A percentile compares a stretch with the other conserved stretches of the same genome.
These are phyloP conservation scores for Meira nashicola DNA, from an alignment of 1,284 basidiomycete species.

Conservation along the genomic window DNA sequence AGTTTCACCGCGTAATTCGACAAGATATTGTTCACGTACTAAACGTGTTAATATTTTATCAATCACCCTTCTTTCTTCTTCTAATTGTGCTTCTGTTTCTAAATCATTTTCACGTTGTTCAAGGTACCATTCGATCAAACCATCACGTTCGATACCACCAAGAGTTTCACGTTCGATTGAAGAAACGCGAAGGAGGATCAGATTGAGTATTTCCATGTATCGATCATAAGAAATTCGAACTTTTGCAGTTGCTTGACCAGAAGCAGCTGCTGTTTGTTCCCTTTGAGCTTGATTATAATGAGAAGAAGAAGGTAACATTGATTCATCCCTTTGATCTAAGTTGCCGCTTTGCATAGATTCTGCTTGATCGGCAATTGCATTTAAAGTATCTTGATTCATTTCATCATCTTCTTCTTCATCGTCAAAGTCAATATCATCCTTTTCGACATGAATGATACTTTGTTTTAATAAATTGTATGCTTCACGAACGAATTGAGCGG, in stretches of 20 bases:
- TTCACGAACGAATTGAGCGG: conserved; percentile 85
- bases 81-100: conserved; percentile 79
- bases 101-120: conserved; percentile 72
- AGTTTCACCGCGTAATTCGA: conserved; percentile 28
- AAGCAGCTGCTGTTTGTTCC: background rate
- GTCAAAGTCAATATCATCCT: conserved; percentile 96
- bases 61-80: conserved; percentile 83
- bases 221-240: conserved; percentile 93
- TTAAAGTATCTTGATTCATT: conserved; percentile 27
- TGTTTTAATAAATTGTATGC: conserved; percentile 88
- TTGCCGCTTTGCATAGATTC: background rate
- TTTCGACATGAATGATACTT: conserved; percentile 98
- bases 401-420: conserved; percentile 65
- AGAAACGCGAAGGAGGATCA: conserved; percentile 77
- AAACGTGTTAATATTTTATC: conserved; percentile 82
- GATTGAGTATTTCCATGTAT: conserved; percentile 82
- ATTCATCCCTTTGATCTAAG: conserved; percentile 1
- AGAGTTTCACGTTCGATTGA: conserved; percentile 72
- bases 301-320: background rate
- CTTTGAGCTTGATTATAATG: conserved; percentile 2
- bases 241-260: conserved; percentile 50
- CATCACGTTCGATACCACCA: conserved; percentile 68
- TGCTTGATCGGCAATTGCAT: conserved; percentile 1
- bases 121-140: conserved; percentile 93
- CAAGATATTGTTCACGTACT: conserved; percentile 64